Conservation (phyloP, 1,284 basidiomycete genomes). For the Fomitopsis palustris region DNA sequence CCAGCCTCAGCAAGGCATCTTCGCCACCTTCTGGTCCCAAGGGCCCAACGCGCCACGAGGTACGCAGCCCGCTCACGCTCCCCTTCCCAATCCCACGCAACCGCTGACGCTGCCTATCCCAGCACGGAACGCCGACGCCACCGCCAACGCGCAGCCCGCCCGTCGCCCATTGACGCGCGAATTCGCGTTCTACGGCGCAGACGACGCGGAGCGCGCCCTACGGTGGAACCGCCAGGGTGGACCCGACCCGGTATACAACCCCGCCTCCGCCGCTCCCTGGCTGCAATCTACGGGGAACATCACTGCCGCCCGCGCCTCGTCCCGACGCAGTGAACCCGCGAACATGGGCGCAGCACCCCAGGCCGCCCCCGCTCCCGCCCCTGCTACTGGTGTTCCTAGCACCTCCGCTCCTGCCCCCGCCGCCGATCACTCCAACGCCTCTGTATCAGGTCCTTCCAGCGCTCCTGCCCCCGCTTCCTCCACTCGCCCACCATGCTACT, state of each 20-base stretch:
- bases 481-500: no score
- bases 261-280: background rate
- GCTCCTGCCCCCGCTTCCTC: no score
- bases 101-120: background rate
- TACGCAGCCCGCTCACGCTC: no score
- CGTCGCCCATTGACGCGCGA: background rate
- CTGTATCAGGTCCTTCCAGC: background rate
- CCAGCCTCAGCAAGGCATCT: no score
- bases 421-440: background rate
- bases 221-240: background rate
- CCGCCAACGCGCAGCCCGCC: background rate
- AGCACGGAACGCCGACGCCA: background rate
- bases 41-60: background rate
- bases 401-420: background rate
- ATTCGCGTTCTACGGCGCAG: background rate
- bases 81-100: background rate
- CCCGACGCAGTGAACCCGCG: background rate
- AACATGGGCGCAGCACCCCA: background rate
- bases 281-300: no score
- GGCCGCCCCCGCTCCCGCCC: background rate
- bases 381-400: background rate
- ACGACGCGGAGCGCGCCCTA: background rate
- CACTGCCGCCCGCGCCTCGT: no score
- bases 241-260: background rate
- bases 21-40: no score